phyloP scores from a whole-genome alignment of 2,329 filamentous ascomycete genomes.

The Aureobasidium sp. region DNA sequence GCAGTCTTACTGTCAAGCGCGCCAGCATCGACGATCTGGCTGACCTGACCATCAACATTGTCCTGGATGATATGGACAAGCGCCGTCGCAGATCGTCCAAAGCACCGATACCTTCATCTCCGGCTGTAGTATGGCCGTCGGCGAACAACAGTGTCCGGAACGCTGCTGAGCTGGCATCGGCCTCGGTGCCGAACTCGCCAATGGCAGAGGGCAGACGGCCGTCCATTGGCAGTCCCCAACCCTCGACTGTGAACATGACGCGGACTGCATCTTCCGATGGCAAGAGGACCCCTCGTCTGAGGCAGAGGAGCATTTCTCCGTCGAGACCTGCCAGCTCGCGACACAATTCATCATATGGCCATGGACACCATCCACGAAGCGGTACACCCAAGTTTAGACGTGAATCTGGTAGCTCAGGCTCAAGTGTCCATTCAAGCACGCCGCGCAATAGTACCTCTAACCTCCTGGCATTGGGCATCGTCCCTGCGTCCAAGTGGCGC shows the following conservation, averaged over 20 bases:
- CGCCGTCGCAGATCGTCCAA: constrained; percentile 82
- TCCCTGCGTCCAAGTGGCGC: constrained; percentile 87
- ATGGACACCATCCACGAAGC: constrained; percentile 58
- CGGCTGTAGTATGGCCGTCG: constrained; percentile 61
- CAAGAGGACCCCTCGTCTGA: constrained; percentile 30
- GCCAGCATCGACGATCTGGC: constrained; percentile 83
- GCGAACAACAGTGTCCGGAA: constrained; percentile 58
- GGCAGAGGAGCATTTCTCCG: constrained; percentile 74
- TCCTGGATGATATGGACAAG: constrained; percentile 94
- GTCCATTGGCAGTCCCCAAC: constrained; percentile 45
- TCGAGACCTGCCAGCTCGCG: constrained; percentile 68
- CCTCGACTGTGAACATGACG: constrained; percentile 35
- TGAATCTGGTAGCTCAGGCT: constrained; percentile 91
- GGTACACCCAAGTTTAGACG: constrained; percentile 68
- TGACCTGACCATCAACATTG: constrained; percentile 85
- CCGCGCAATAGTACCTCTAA: constrained; percentile 68
- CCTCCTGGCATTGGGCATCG: constrained; percentile 60
- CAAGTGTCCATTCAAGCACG: constrained; percentile 53
- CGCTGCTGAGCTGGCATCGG: constrained; percentile 56
- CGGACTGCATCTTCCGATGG: constrained; percentile 51
- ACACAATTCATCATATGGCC: constrained; percentile 57
- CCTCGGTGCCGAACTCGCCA: constrained; percentile 62
- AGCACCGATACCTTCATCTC: constrained; percentile 60
- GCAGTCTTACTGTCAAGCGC: constrained; percentile 80
- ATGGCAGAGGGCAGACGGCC: constrained; percentile 41